Percentiles rank a stretch among this genome's conserved stretches.
These are phyloP conservation scores for Fusarium abutilonis DNA, from an alignment of 2,329 filamentous ascomycete genomes.

Conservation along the genomic window DNA sequence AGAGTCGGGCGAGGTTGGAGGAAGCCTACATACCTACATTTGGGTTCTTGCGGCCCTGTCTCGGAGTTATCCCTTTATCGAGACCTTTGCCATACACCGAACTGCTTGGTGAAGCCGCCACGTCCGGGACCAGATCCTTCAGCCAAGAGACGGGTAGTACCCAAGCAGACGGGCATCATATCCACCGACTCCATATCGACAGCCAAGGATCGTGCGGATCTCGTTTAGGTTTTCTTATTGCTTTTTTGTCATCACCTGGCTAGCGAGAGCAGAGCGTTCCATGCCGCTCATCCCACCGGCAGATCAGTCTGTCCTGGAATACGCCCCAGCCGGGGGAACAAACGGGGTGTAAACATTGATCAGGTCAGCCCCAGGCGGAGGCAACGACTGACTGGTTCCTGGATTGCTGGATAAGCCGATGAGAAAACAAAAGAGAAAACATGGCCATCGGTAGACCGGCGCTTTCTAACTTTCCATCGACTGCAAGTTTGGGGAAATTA, in stretches of 20 bases:
- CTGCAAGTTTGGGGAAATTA: slow-evolving; percentile 11
- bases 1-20: too few relatives aligned
- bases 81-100: slow-evolving; percentile 10
- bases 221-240: slow-evolving; percentile 23
- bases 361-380: slow-evolving; percentile 32
- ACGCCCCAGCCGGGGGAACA: slow-evolving; percentile 27
- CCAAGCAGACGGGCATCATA: slow-evolving; percentile 18
- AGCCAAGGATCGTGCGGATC: slow-evolving; percentile 26
- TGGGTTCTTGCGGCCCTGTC: slow-evolving; percentile 18
- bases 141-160: slow-evolving; percentile 19
- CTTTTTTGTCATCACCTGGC: slow-evolving; percentile 28
- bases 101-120: slow-evolving; percentile 25
- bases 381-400: background rate
- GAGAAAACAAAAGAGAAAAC: slow-evolving; percentile 38
- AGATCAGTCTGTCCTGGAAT: slow-evolving; percentile 33
- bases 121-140: slow-evolving; percentile 28
- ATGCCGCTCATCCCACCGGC: slow-evolving; percentile 16
- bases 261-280: slow-evolving; percentile 22
- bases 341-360: slow-evolving; percentile 10
- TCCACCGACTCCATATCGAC: slow-evolving; percentile 26
- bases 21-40: background rate
- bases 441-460: slow-evolving; percentile 5
- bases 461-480: background rate
- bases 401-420: slow-evolving; percentile 7
- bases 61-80: slow-evolving; percentile 33